These are phyloP conservation scores for Rosa lucieae DNA, from an alignment of 306 rosid species.

Conservation along the genomic window DNA sequence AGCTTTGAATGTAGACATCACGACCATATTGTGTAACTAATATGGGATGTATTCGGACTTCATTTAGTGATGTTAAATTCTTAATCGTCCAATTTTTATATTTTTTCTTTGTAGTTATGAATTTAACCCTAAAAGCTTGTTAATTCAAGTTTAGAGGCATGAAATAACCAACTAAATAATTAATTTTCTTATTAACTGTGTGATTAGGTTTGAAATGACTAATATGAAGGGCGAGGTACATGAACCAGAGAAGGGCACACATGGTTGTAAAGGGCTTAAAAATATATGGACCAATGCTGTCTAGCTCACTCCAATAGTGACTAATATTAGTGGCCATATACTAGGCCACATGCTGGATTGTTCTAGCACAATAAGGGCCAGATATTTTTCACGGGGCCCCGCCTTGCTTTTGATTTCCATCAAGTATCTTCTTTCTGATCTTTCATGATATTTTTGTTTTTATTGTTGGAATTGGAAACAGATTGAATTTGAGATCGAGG, in stretches of 20 bases:
- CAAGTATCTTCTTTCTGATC: not conserved
- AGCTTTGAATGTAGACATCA: too few species aligned
- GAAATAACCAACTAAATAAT: not conserved
- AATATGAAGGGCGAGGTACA: not conserved
- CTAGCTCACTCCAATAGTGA: not conserved
- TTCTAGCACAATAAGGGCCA: not conserved
- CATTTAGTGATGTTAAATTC: too few species aligned
- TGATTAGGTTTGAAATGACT: not conserved
- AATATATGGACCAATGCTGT: not conserved
- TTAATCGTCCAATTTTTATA: too few species aligned
- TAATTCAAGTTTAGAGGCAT: not conserved
- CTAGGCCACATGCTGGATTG: not conserved
- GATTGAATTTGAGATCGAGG: not conserved
- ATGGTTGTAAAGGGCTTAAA: not conserved
- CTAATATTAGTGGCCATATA: not conserved
- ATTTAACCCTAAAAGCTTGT: not conserved
- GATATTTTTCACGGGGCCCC: not conserved
- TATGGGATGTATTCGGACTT: too few species aligned
- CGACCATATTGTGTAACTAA: too few species aligned
- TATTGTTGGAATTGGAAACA: not conserved
- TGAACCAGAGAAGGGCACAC: not conserved
- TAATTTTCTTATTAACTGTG: not conserved
- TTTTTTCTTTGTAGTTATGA: not conserved
- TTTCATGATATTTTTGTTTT: not conserved
- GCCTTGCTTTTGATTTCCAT: not conserved